These are phyloP conservation scores for Scytalidium lignicola DNA, from an alignment of 2,329 filamentous ascomycete genomes.

Conservation along the genomic window DNA sequence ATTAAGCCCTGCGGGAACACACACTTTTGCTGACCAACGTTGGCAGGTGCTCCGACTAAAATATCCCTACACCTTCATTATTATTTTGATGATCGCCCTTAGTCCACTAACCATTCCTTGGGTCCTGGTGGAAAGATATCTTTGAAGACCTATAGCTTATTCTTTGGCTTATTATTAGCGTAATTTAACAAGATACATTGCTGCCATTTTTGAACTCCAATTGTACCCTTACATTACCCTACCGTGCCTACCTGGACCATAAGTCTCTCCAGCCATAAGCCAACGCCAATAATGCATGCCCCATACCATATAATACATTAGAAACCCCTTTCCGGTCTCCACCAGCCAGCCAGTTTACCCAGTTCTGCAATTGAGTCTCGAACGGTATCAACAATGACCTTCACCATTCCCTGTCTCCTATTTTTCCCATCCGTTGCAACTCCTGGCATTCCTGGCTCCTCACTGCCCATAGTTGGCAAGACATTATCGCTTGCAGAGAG, in stretches of 20 bases:
- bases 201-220: too few species aligned
- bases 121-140: too few species aligned
- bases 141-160: too few species aligned
- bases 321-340: constrained; percentile 23
- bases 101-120: too few species aligned
- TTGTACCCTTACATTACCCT: too few species aligned
- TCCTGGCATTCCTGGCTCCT: constrained; percentile 40
- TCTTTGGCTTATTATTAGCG: not conserved
- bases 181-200: not conserved
- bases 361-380: constrained; percentile 43
- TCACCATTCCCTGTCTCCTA: constrained; percentile 60
- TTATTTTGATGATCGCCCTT: too few species aligned
- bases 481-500: constrained; percentile 93
- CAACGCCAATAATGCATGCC: not conserved
- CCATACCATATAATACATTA: constrained; percentile 10
- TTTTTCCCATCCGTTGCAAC: constrained; percentile 37
- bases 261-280: not conserved
- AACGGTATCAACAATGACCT: constrained; percentile 56
- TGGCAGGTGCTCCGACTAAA: too few species aligned
- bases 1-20: too few species aligned
- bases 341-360: constrained; percentile 23
- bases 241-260: not conserved
- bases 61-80: too few species aligned
- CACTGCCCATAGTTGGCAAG: constrained; percentile 82
- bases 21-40: too few species aligned